These are phyloP conservation scores for Sclerotinia minor DNA, from an alignment of 2,329 filamentous ascomycete genomes.

Conservation along the genomic window DNA sequence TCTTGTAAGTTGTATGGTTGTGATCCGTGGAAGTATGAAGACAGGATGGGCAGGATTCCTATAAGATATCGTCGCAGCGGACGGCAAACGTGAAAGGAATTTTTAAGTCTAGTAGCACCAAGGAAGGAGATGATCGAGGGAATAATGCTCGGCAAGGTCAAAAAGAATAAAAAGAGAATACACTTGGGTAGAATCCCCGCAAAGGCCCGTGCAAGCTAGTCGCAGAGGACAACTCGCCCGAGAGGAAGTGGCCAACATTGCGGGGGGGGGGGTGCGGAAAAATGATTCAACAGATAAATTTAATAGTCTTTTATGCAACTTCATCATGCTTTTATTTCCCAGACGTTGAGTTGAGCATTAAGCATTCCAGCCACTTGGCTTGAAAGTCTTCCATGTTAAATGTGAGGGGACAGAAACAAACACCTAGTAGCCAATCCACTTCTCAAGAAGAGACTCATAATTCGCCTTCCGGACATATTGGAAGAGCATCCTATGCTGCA, in stretches of 20 bases:
- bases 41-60: neutral
- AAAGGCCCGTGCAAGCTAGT: constrained; percentile 15
- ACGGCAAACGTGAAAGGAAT: neutral
- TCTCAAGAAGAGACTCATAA: neutral
- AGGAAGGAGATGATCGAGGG: neutral
- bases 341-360: neutral
- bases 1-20: neutral
- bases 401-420: neutral
- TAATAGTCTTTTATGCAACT: neutral
- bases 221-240: neutral
- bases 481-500: neutral
- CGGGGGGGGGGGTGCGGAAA: neutral
- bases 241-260: constrained; percentile 14
- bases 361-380: constrained; percentile 6
- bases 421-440: neutral
- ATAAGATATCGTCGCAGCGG: neutral
- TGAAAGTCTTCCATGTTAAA: neutral
- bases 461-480: neutral
- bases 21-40: neutral
- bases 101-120: neutral
- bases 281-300: neutral
- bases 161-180: neutral
- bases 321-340: neutral
- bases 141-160: neutral
- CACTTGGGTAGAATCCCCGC: neutral